Base-by-base conservation (phyloP, 176 grass and related monocot species). In the Carex kokanica region DNA sequence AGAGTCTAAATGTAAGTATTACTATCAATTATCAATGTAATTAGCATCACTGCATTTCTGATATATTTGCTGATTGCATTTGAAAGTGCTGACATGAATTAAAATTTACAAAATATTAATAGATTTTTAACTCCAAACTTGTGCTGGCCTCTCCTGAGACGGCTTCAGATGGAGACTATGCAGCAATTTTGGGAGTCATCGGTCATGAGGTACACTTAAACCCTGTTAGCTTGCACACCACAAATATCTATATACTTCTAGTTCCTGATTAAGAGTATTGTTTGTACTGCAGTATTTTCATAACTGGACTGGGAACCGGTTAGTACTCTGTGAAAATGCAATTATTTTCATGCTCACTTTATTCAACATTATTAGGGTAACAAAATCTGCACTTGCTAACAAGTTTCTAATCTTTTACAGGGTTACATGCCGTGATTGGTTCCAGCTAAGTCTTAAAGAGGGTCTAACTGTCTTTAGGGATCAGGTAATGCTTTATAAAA, bases 61-160 rank as follows among this genome's bases (percentile, higher is more conserved):
- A 65, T 71, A n/a, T 36, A 72, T 62, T 87, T 82, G 0, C 21
- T 93, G 59, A 91, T 69, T 81, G 80, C 60, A 82, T 82, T 17
- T 82, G 24, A 20, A 49, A 82, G 24, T 82, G 20, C 38, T 64
- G 62, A 82, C 45, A 63, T 63, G 32, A 47, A 63, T 21, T 78
- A 25, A 40, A 84, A 71, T 80, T 83, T 67, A 68, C 57, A 84
- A 87, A 83, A 77, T 85, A 85, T 81, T 43, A 83, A 72, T 85
- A 99, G 96, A 87, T 99, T 91, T 99, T 99, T 75, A 94, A 99
- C 87, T 99, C 96, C 82, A 95, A 90, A 88, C 96, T 99, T 93
- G 93, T 99, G 40, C 72, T 99, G 78, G 96, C 96, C 84, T 99
- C 89, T 72, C 96, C 96, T 79, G 96, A 99, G 83, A 90, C 89